Evolutionary conservation across 352 stramenopile species (phyloP).

Genomic region (Plasmopara muralis): DNA sequence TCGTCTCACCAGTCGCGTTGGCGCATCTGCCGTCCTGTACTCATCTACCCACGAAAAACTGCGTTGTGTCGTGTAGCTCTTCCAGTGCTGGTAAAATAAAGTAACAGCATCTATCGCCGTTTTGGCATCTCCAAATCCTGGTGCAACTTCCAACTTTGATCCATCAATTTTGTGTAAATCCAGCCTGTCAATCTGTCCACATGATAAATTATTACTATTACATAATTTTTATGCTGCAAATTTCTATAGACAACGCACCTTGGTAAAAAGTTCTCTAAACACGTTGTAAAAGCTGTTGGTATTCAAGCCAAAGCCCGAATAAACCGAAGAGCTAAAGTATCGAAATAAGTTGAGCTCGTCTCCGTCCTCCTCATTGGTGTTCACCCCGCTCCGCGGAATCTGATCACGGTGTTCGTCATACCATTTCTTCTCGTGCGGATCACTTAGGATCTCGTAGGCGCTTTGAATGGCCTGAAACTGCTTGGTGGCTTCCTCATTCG

Average conservation of each 20-base stretch:
- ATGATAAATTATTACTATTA: neutral
- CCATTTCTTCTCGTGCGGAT: conserved; percentile 82
- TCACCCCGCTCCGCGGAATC: conserved; percentile 63
- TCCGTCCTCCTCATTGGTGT: conserved; percentile 25
- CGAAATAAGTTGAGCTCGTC: conserved; percentile 69
- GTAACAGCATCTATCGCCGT: conserved; percentile 48
- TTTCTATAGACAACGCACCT: conserved; percentile 21
- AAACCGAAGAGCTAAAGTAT: conserved; percentile 74
- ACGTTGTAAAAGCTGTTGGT: conserved; percentile 73
- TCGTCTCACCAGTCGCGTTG: conserved; percentile 64
- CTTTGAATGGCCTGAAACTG: conserved; percentile 84
- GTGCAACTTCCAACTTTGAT: conserved; percentile 19
- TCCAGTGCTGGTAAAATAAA: conserved; percentile 77
- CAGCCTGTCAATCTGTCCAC: conserved; percentile 56
- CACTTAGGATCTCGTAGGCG: conserved; percentile 82
- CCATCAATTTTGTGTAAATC: conserved; percentile 31
- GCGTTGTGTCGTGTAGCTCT: conserved; percentile 63
- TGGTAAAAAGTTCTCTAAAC: conserved; percentile 62
- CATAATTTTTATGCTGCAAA: neutral
- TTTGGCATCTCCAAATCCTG: conserved; percentile 38
- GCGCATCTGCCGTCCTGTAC: conserved; percentile 77
- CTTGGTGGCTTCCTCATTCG: conserved; percentile 64
- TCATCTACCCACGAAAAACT: conserved; percentile 75
- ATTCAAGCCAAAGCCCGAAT: conserved; percentile 70
- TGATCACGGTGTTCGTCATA: conserved; percentile 86